A percentile compares a stretch with the other conserved stretches of the same genome.
phyloP scores from a whole-genome alignment of 1,139 yeast species.

The Hemisphaericaspora xylanilytica region DNA sequence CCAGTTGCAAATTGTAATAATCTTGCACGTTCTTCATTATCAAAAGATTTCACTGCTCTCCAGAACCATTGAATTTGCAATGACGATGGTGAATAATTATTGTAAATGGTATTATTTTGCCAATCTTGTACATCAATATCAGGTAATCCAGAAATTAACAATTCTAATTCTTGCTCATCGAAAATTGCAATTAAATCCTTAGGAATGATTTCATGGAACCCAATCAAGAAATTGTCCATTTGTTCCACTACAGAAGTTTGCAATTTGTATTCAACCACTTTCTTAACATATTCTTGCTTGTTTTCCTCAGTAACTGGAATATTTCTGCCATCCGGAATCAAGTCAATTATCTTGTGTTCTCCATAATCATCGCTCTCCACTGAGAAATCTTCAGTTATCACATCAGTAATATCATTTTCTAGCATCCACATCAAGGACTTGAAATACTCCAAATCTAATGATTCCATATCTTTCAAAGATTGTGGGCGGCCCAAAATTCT shows the following conservation, averaged over 20 bases:
- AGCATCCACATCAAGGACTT: slow-evolving; percentile 93
- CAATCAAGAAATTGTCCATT: slow-evolving; percentile 93
- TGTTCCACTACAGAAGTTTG: slow-evolving; percentile 91
- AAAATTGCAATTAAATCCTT: slow-evolving; percentile 94
- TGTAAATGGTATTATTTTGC: slow-evolving; percentile 97
- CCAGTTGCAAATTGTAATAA: slow-evolving; percentile 96
- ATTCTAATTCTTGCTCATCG: slow-evolving; percentile 95
- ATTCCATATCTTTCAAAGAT: slow-evolving; percentile 95
- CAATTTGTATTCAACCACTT: slow-evolving; percentile 95
- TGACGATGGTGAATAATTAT: slow-evolving; percentile 96
- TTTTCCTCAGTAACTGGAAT: slow-evolving; percentile 92
- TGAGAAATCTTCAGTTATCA: slow-evolving; percentile 84
- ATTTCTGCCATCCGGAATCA: slow-evolving; percentile 83
- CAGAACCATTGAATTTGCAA: slow-evolving; percentile 98
- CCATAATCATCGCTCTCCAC: slow-evolving; percentile 98
- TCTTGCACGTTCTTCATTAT: slow-evolving; percentile 93
- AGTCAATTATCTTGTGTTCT: slow-evolving; percentile 83
- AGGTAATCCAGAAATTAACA: slow-evolving; percentile 96
- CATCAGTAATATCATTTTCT: slow-evolving; percentile 83
- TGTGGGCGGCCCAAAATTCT: slow-evolving; percentile 97
- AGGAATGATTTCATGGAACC: slow-evolving; percentile 95
- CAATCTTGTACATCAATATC: slow-evolving; percentile 98
- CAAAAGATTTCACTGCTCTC: slow-evolving; percentile 93
- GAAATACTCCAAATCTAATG: slow-evolving; percentile 96
- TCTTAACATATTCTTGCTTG: slow-evolving; percentile 92